These are phyloP conservation scores for Actinomortierella ambigua DNA, from an alignment of 371 early-diverging fungal species.

Conservation along the genomic window DNA sequence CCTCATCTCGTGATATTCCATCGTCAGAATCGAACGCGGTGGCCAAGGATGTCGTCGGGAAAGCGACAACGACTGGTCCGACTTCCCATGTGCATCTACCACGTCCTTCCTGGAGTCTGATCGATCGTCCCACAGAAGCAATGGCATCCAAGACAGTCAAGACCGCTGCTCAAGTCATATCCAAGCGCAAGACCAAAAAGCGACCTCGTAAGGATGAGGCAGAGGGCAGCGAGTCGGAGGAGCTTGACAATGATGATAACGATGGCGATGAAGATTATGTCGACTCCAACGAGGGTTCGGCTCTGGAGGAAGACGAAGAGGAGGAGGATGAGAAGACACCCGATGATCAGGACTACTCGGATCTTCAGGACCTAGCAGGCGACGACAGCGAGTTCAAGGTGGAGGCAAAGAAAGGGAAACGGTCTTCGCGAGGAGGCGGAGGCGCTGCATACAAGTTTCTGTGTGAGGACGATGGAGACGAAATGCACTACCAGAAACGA, in stretches of 20 bases:
- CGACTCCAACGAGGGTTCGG: conserved; percentile 12
- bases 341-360: conserved; percentile 11
- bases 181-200: neutral
- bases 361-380: conserved; percentile 14
- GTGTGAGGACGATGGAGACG: conserved; percentile 69
- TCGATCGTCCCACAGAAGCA: conserved; percentile 1
- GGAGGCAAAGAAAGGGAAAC: conserved; percentile 20
- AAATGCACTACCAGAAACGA: conserved; percentile 59
- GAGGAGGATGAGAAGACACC: conserved; percentile 11
- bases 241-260: conserved; percentile 20
- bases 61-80: neutral
- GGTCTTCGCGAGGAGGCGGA: conserved; percentile 4
- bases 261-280: conserved; percentile 8
- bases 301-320: conserved; percentile 15
- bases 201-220: neutral
- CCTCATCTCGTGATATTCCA: too few species aligned
- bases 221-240: conserved; percentile 11
- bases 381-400: conserved; percentile 21
- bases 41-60: neutral
- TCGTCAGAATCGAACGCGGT: conserved; percentile 1
- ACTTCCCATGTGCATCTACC: conserved; percentile 34
- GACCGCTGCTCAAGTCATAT: conserved; percentile 4
- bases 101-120: conserved; percentile 35
- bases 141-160: neutral
- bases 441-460: conserved; percentile 37